These are phyloP conservation scores for Ophiostoma perfectum DNA, from an alignment of 2,329 filamentous ascomycete species.

Conservation along the genomic window DNA sequence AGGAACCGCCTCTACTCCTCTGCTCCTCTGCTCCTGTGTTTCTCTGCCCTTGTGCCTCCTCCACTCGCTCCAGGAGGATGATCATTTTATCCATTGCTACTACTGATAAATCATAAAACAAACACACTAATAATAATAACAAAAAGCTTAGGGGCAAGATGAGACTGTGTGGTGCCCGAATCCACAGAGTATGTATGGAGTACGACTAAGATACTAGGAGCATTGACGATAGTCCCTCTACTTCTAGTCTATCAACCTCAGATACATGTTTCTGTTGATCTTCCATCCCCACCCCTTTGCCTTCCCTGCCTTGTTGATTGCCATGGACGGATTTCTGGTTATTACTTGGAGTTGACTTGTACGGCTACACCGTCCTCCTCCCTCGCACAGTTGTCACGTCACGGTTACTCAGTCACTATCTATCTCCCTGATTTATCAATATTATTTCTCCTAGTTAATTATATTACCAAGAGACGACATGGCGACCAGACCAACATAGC, in stretches of 20 bases:
- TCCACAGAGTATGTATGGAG: neutral
- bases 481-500: neutral
- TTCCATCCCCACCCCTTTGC: conserved; percentile 4
- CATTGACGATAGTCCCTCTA: neutral
- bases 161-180: neutral
- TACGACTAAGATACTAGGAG: neutral
- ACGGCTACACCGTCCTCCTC: neutral
- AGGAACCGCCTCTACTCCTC: too few species aligned
- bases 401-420: neutral
- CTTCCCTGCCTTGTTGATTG: neutral
- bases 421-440: neutral
- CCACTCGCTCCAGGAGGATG: neutral
- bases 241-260: neutral
- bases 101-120: neutral
- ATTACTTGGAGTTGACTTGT: neutral
- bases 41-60: too few species aligned
- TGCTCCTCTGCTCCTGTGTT: too few species aligned
- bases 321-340: neutral
- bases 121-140: neutral
- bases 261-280: conserved; percentile 5
- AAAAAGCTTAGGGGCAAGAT: neutral
- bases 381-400: neutral
- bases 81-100: neutral
- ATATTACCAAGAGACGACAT: too few species aligned
- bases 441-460: neutral